Conservation (phyloP, 345 rosid genomes). For the Syzygium grande region DNA sequence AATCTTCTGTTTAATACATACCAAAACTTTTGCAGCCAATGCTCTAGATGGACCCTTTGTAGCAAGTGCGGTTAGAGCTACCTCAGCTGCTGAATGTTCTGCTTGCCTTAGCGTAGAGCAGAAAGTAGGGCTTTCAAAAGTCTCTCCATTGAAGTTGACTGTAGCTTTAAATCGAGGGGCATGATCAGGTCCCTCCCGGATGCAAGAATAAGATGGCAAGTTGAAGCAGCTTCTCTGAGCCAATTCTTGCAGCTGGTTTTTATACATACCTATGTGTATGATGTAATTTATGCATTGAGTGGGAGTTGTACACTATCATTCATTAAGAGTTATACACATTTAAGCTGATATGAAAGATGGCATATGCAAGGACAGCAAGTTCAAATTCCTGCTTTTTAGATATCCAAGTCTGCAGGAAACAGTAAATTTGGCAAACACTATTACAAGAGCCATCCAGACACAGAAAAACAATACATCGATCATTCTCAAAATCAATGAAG, state of each 20-base stretch:
- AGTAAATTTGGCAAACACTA: background rate
- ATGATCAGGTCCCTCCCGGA: background rate
- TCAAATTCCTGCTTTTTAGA: background rate
- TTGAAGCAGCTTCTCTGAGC: background rate
- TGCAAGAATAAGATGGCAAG: background rate
- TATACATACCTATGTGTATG: background rate
- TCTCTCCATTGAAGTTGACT: background rate
- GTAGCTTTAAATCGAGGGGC: background rate
- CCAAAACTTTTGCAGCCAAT: background rate
- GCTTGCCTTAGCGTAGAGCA: background rate
- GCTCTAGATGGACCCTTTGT: background rate
- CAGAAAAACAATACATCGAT: background rate
- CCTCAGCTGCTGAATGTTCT: background rate
- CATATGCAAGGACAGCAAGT: background rate
- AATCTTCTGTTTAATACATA: background rate
- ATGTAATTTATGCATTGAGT: background rate
- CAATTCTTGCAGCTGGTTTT: background rate
- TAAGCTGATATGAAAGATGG: background rate
- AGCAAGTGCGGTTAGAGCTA: background rate
- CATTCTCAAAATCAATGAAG: background rate
- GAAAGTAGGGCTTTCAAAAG: background rate
- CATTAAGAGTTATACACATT: background rate
- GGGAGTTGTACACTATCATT: background rate
- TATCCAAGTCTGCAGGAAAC: background rate
- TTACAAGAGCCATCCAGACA: background rate